A percentile compares a stretch with the other conserved stretches of the same genome.
phyloP scores from a whole-genome alignment of 306 rosid genomes.

The Corylus avellana region DNA sequence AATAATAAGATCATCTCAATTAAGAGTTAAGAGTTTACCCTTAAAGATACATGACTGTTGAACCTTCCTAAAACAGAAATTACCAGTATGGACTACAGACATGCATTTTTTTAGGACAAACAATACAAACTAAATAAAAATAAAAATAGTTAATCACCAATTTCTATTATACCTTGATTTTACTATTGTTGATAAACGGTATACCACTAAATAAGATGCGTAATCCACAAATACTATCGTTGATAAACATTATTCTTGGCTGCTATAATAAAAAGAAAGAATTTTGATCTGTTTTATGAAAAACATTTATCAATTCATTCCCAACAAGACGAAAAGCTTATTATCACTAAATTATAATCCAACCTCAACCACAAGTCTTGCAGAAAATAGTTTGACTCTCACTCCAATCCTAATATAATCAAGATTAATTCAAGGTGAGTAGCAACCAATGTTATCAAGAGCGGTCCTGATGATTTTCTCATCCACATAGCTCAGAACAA shows the following conservation, averaged over 20 bases:
- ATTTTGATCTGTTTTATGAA: background rate
- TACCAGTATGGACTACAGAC: background rate
- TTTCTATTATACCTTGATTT: background rate
- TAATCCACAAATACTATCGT: background rate
- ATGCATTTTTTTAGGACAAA: background rate
- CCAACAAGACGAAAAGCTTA: background rate
- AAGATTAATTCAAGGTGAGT: background rate
- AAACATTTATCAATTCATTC: background rate
- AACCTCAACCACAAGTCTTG: background rate
- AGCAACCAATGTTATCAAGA: background rate
- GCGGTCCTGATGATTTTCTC: background rate
- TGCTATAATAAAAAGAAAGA: background rate
- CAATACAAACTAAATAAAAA: no score
- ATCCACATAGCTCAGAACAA: background rate
- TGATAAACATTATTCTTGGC: background rate
- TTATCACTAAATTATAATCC: background rate
- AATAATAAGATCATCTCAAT: constrained; percentile 1
- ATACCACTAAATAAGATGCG: background rate
- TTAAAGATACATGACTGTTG: background rate
- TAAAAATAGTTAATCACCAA: background rate
- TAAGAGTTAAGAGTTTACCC: background rate
- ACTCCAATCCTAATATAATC: constrained; percentile 6
- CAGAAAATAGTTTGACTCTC: background rate
- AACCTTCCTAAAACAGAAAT: background rate
- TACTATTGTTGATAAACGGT: background rate